Percentiles rank a stretch among this genome's conserved stretches.
These are phyloP conservation scores for Trichoderma erinaceum DNA, from an alignment of 495 filamentous ascomycete genomes.

Conservation along the genomic window DNA sequence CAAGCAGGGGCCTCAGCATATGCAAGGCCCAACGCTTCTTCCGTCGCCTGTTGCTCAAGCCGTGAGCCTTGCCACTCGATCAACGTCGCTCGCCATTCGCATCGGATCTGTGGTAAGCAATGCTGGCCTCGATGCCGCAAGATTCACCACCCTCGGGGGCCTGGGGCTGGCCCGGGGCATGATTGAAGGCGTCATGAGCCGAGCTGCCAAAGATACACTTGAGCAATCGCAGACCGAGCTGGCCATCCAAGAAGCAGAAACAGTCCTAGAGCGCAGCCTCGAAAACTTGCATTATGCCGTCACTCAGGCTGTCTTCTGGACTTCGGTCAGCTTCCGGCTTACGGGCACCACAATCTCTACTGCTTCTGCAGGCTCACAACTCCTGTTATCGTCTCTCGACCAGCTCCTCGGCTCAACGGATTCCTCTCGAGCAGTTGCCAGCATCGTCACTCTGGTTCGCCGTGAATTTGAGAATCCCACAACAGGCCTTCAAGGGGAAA, in stretches of 20 bases:
- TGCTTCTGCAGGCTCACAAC: conserved; percentile 56
- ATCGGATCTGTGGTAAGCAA: conserved; percentile 62
- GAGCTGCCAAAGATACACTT: conserved; percentile 64
- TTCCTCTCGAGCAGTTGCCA: conserved; percentile 71
- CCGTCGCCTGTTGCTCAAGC: conserved; percentile 59
- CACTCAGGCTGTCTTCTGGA: conserved; percentile 59
- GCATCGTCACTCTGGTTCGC: conserved; percentile 67
- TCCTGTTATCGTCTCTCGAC: conserved; percentile 61
- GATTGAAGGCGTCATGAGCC: conserved; percentile 58
- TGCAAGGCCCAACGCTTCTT: conserved; percentile 54
- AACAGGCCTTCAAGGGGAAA: conserved; percentile 51
- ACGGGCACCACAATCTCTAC: conserved; percentile 57
- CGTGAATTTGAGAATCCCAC: conserved; percentile 64
- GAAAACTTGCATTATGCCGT: conserved; percentile 57
- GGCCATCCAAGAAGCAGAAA: conserved; percentile 55
- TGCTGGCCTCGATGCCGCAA: conserved; percentile 57
- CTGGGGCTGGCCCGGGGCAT: conserved; percentile 62
- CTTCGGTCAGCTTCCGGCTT: conserved; percentile 63
- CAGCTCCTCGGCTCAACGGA: conserved; percentile 73
- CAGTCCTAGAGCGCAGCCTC: conserved; percentile 56
- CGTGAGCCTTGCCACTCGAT: conserved; percentile 64
- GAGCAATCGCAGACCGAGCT: conserved; percentile 47
- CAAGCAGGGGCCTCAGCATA: conserved; percentile 13
- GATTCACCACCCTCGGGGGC: conserved; percentile 61
- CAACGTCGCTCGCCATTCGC: conserved; percentile 63